Base-by-base conservation (phyloP, 495 filamentous ascomycete species). In the Podospora fimiseda region DNA sequence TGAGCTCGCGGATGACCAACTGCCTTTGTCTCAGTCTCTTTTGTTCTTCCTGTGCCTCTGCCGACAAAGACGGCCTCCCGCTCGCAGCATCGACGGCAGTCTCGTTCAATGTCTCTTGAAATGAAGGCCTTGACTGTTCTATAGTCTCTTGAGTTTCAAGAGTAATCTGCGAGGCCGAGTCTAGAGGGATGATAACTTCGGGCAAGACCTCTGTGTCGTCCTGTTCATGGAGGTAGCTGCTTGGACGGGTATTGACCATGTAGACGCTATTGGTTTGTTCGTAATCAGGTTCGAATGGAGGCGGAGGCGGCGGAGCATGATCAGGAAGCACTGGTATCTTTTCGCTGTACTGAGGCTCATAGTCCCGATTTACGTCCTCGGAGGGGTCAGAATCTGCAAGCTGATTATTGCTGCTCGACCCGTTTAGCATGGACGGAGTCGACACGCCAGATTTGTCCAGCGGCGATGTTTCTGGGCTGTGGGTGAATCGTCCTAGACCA, bases 1-100 rank as follows among this genome's bases (percentile, higher is more conserved):
- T 80, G 18, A 98, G 74, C 67, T 98, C 93, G 57, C 90, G 87
- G 57, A 98, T 87, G 49, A 92, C 77, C 60, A 90, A 75, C 30
- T 83, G 79, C 14, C 93, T 84, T 57, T 90, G 74, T 18, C 71
- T 69, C 40, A 78, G 62, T n/a, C 74, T 66, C 39, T 74, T 75
- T 41, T 68, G 69, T 46, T 78, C 73, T 33, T 71, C 63, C 36
- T 65, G 60, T 1, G 61, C 52, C 27, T 70, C 57, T 24, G 60
- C 50, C 11, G 60, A 54, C 16, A 62, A 43, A 11, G 57, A 36
- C n/a, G 55, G 59, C 15, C 58, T 53, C 14, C 56, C 55, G 44
- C 43, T 52, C 16, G 24, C 43, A 11, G 45, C 43, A 13, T 47
- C 44, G 11, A 2, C 23, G 9, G n/a, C 14, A 8, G 44, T 41